Evolutionary conservation across 495 filamentous ascomycete species (phyloP), one percentile per base, ranked within the genome.

Genomic region (Penicillium malachiteum): DNA sequence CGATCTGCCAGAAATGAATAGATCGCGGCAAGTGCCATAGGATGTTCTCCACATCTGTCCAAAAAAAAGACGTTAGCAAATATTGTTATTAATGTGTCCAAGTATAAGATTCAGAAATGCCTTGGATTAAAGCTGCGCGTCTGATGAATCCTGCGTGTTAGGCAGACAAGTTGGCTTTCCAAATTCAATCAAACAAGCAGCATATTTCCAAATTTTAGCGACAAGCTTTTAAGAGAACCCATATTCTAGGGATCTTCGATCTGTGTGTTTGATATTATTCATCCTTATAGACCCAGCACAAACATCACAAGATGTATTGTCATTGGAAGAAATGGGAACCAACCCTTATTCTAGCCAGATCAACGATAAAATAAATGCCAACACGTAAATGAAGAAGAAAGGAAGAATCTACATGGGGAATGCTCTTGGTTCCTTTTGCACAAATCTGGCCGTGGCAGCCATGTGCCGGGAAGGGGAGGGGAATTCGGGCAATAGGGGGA

Each of bases 1-100:
- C 88, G 82, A 57, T 88, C 82, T 21, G 83, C 75, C 34, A 95
- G 68, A 56, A 87, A 86, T 34, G 82, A 82, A 54, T 84, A 83
- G 56, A 84, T 76, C 26, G 81, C 70, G 50, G 81, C 71, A 14
- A 85, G 63, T 4, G 84, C 74, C 48, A 80, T 71, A 17, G 75
- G 62, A 75, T 84, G 76, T 76, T 87, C 72, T 56, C 83, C 73
- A 78, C 82, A 51, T 70, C 81, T 76, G 75, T 64, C 44, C 75
- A 30, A 33, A 34, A 64, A n/a, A 50, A 45, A 54, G 59, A 8
- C 9, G 58, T 78, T 65, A 78, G 73, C 58, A 49, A 67, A 40
- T 39, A 26, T 26, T 26, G 21, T 26, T 26, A 26, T 26, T 26
- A 26, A 26, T 26, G 21, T 26, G 21, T 26, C 21, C 13, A 48